These are phyloP conservation scores for Alternaria ventricosa DNA, from an alignment of 2,329 filamentous ascomycete genomes.

Conservation along the genomic window DNA sequence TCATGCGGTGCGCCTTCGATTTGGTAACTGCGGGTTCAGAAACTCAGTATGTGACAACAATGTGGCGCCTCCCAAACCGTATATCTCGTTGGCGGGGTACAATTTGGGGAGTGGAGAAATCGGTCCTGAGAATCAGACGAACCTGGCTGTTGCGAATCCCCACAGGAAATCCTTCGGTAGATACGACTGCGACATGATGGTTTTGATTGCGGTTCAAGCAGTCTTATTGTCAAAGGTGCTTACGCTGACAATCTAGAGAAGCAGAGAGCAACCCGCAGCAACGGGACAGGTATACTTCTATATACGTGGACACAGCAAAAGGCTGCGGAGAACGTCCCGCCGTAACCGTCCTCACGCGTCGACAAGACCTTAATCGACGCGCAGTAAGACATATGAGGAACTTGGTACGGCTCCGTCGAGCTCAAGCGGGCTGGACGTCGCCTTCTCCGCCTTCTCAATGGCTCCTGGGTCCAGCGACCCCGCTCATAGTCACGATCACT, in stretches of 20 bases:
- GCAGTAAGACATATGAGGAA: conserved; percentile 34
- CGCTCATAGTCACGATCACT: conserved; percentile 22
- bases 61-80: neutral
- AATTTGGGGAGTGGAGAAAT: conserved; percentile 19
- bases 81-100: conserved; percentile 28
- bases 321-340: conserved; percentile 46
- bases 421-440: conserved; percentile 20
- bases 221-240: conserved; percentile 9
- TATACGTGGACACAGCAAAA: conserved; percentile 34
- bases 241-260: conserved; percentile 9
- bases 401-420: conserved; percentile 23
- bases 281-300: conserved; percentile 36
- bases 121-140: conserved; percentile 25
- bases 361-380: conserved; percentile 33
- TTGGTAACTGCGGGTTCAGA: conserved; percentile 71
- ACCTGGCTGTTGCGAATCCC: conserved; percentile 53
- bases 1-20: conserved; percentile 78
- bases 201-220: conserved; percentile 1
- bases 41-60: conserved; percentile 27
- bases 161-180: conserved; percentile 50
- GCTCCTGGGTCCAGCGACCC: conserved; percentile 20
- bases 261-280: conserved; percentile 10
- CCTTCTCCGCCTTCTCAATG: conserved; percentile 31
- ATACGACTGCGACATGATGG: conserved; percentile 45
- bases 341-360: conserved; percentile 44